These are phyloP conservation scores for Bidens hawaiensis DNA, from an alignment of 140 eudicot genomes.

Conservation along the genomic window DNA sequence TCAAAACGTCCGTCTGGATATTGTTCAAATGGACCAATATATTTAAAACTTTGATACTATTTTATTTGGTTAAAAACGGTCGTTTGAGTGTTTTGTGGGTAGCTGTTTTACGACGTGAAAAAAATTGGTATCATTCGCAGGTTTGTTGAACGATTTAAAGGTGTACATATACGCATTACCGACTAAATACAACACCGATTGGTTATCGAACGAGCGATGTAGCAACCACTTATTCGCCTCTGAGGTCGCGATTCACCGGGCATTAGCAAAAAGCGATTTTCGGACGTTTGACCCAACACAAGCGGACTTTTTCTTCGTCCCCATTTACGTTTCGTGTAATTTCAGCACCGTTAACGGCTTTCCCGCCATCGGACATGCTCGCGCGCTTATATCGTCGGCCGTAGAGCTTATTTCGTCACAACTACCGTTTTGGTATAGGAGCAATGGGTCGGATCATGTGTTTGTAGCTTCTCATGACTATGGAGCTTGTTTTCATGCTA, in stretches of 20 bases:
- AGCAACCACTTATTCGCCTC: constrained; percentile 6
- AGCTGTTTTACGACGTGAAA: too few relatives aligned
- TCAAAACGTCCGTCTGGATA: too few relatives aligned
- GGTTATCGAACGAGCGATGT: constrained; percentile 7
- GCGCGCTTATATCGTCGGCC: background rate
- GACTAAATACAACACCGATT: constrained; percentile 1
- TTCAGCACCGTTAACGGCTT: constrained; percentile 11
- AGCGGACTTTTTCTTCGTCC: constrained; percentile 10
- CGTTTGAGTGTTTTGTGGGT: too few relatives aligned
- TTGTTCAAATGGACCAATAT: too few relatives aligned
- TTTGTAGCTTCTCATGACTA: constrained; percentile 7
- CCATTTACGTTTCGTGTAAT: constrained; percentile 3
- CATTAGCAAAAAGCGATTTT: background rate
- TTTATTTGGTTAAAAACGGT: too few relatives aligned
- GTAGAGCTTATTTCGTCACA: background rate
- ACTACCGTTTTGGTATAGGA: constrained; percentile 5
- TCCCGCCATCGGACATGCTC: constrained; percentile 3
- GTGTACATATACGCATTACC: constrained; percentile 1
- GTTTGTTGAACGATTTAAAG: background rate
- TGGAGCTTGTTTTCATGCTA: constrained; percentile 17
- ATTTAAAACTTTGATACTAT: too few relatives aligned
- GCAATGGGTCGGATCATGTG: constrained; percentile 7
- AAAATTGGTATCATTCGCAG: too few relatives aligned
- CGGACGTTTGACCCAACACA: constrained; percentile 2
- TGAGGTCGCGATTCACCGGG: background rate